phyloP scores from a whole-genome alignment of 768 basidiomycete species.

The Collybia nuda region DNA sequence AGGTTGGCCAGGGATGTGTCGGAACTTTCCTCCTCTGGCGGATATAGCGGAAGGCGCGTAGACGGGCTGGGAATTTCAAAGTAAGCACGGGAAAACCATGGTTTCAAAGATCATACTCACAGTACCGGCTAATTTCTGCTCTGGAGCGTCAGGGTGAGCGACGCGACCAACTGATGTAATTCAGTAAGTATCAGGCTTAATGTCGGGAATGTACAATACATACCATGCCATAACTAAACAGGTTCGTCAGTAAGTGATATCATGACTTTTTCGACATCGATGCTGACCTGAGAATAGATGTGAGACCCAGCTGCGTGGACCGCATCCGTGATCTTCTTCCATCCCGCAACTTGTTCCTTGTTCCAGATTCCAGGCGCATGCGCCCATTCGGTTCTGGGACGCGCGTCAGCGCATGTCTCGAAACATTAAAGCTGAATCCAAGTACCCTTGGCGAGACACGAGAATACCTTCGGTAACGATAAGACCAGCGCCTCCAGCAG shows the following conservation, averaged over 20 bases:
- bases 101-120: constrained; percentile 15
- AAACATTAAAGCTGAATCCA: background rate
- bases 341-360: constrained; percentile 39
- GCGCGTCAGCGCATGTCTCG: background rate
- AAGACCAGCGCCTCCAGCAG: constrained; percentile 32
- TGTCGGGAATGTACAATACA: background rate
- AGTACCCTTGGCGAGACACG: constrained; percentile 41
- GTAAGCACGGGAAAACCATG: background rate
- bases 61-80: constrained; percentile 32
- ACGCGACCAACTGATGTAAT: constrained; percentile 29
- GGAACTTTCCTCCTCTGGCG: constrained; percentile 40
- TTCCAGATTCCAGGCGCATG: constrained; percentile 49
- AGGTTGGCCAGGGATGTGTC: constrained; percentile 33
- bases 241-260: background rate
- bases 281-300: constrained; percentile 42
- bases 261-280: background rate
- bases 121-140: constrained; percentile 34
- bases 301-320: constrained; percentile 44
- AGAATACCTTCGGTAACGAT: constrained; percentile 37
- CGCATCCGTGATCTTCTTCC: constrained; percentile 45
- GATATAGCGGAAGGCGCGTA: constrained; percentile 44
- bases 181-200: background rate
- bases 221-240: constrained; percentile 39
- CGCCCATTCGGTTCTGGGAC: constrained; percentile 42
- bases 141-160: constrained; percentile 35